A percentile compares a stretch with the other conserved stretches of the same genome.
Evolutionary conservation across 768 basidiomycete genomes (phyloP).

Genomic region (Lyophyllum shimeji): DNA sequence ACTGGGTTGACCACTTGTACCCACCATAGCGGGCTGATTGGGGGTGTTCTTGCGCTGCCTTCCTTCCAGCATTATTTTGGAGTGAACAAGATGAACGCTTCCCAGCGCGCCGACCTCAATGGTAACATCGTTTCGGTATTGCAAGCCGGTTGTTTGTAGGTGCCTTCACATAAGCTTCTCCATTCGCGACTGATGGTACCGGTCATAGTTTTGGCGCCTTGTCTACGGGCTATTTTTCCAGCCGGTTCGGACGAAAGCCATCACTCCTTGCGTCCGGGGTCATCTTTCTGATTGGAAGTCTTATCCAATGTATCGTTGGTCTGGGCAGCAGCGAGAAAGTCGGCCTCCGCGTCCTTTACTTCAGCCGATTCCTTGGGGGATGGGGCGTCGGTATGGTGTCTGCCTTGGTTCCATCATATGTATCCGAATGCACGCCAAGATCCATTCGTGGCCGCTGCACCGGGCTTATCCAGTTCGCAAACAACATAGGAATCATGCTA

Average conservation of each 20-base stretch:
- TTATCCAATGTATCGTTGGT: conserved; percentile 45
- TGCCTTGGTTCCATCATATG: conserved; percentile 49
- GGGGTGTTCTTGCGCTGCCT: conserved; percentile 43
- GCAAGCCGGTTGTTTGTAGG: conserved; percentile 50
- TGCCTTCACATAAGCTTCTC: background rate
- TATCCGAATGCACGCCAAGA: conserved; percentile 49
- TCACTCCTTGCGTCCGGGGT: conserved; percentile 42
- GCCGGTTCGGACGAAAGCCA: conserved; percentile 44
- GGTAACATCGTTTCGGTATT: conserved; percentile 55
- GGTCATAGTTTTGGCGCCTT: conserved; percentile 45
- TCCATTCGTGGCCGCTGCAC: conserved; percentile 51
- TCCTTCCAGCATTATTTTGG: conserved; percentile 53
- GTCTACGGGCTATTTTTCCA: conserved; percentile 37
- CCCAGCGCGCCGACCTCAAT: conserved; percentile 38
- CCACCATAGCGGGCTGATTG: conserved; percentile 36
- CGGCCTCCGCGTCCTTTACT: conserved; percentile 40
- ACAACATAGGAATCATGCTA: conserved; percentile 37
- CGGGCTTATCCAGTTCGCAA: conserved; percentile 38
- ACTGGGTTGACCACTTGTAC: background rate
- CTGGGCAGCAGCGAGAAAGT: conserved; percentile 34
- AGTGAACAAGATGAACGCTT: conserved; percentile 33
- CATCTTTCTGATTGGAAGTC: conserved; percentile 47
- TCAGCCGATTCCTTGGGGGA: conserved; percentile 57
- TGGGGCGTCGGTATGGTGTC: conserved; percentile 58
- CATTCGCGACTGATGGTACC: background rate